Base-by-base conservation (phyloP, 2,329 filamentous ascomycete species). In the Teratosphaeria destructans region DNA sequence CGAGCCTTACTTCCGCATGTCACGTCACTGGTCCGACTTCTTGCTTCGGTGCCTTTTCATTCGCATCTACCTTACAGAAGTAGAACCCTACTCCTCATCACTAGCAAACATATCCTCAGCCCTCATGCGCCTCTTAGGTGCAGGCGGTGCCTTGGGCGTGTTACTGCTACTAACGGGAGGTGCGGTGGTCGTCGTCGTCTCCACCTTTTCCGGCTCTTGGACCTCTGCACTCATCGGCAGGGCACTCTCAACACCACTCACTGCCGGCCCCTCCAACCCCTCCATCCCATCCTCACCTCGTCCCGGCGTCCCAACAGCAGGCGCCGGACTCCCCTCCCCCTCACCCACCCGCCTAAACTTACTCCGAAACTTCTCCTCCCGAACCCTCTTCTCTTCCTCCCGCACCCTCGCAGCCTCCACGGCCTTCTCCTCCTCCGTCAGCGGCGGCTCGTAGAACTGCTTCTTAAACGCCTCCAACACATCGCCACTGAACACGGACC, bases 31-130 rank as follows among this genome's bases (percentile, higher is more conserved):
- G 29, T 5, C 29, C 29, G 29, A 32, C 29, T 32, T 32, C 29
- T 32, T 7, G 29, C 29, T 32, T 32, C 3, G 29, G 7, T 32
- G 29, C 29, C 4, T 32, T 14, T 43, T 43, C 11, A 43, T 43
- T 5, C 11, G 4, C 11, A 43, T 5, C 11, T 43, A n/a, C 14
- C 16, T 1, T 43, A 23, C 37, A 16, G 11, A 16, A 14, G 11
- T 43, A 10, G 1, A 6, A 12, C 27, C 5, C 53, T 57, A 57
- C 47, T 81, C 78, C 1, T 77, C 81, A 65, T 88, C 88, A 4
- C 86, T 88, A 11, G 87, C 89, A 82, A 94, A 95, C 89, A 94
- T 92, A 70, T 94, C 89, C 65, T 88, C 88, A 4, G 89, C 89
- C 65, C 85, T 85, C 73, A 89, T 87, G 62, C 87, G 81, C 69